phyloP scores from a whole-genome alignment of 164 flowering plant species.

The Vitis cinerea region DNA sequence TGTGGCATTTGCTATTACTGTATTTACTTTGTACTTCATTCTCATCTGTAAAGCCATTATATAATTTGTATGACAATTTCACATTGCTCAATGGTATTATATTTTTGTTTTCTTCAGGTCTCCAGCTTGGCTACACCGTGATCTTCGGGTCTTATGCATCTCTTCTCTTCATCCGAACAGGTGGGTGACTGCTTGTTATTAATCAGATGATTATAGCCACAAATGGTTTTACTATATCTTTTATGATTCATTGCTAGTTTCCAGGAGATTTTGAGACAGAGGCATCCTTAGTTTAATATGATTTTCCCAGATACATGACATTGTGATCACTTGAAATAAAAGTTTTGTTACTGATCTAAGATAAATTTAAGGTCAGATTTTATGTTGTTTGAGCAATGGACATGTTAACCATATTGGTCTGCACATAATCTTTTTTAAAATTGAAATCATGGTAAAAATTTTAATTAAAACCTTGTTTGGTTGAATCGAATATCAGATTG shows the following conservation, averaged over 20 bases:
- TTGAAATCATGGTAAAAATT: too few species aligned
- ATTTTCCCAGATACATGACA: not conserved
- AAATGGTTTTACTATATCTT: not conserved
- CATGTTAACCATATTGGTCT: too few species aligned
- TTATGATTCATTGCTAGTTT: not conserved
- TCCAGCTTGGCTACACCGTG: constrained; percentile 91
- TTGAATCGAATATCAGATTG: too few species aligned
- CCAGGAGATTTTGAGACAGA: not conserved
- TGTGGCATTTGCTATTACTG: too few species aligned
- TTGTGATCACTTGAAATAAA: not conserved
- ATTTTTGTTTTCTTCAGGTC: constrained; percentile 45
- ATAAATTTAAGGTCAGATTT: not conserved
- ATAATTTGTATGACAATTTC: not conserved
- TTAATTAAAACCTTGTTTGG: too few species aligned
- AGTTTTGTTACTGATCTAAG: not conserved
- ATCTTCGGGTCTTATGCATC: constrained; percentile 91
- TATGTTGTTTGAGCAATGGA: too few species aligned
- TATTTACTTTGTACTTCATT: not conserved
- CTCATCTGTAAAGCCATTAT: not conserved
- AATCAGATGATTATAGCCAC: not conserved
- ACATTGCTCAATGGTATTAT: not conserved
- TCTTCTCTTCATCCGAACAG: constrained; percentile 85
- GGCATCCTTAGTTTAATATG: too few species aligned
- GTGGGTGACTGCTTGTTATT: constrained; percentile 35
- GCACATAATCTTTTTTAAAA: too few species aligned